A percentile compares a stretch with the other conserved stretches of the same genome.
phyloP scores from a whole-genome alignment of 2,329 filamentous ascomycete genomes.

The Hirsutella rhossiliensis region DNA sequence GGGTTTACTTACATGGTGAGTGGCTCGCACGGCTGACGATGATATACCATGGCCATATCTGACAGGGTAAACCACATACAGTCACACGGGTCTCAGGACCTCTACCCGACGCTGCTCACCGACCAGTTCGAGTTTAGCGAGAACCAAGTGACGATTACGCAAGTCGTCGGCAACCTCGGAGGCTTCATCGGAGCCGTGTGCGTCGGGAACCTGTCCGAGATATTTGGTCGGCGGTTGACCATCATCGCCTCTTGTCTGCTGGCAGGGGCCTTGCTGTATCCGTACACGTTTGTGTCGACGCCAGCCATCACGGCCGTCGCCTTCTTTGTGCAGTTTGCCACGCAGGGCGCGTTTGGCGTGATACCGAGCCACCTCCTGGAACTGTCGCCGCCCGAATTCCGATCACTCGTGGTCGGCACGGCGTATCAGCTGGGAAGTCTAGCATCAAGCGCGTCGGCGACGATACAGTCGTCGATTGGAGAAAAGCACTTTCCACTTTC shows the following conservation, averaged over 20 bases:
- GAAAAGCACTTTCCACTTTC: constrained; percentile 58
- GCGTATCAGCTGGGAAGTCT: constrained; percentile 71
- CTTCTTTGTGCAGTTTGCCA: constrained; percentile 74
- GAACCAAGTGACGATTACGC: constrained; percentile 53
- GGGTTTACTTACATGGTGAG: constrained; percentile 79
- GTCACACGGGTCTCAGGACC: constrained; percentile 56
- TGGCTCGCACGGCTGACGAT: neutral
- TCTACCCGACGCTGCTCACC: constrained; percentile 49
- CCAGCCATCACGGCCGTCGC: constrained; percentile 62
- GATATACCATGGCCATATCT: neutral
- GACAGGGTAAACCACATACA: neutral
- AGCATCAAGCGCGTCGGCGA: constrained; percentile 56
- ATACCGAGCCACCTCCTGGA: constrained; percentile 74
- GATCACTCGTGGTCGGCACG: constrained; percentile 64
- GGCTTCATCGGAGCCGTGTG: constrained; percentile 56
- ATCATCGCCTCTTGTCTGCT: constrained; percentile 52
- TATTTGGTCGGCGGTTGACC: constrained; percentile 55
- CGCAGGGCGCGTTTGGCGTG: constrained; percentile 66
- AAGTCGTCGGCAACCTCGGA: constrained; percentile 61
- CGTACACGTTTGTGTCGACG: constrained; percentile 59
- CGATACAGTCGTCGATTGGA: constrained; percentile 65
- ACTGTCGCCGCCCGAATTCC: constrained; percentile 57
- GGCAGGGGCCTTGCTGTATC: constrained; percentile 70
- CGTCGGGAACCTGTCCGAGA: constrained; percentile 56
- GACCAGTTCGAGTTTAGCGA: constrained; percentile 40